Base-by-base conservation (phyloP, 208 protist species). In the Leptomonas pyrrhocoris region DNA sequence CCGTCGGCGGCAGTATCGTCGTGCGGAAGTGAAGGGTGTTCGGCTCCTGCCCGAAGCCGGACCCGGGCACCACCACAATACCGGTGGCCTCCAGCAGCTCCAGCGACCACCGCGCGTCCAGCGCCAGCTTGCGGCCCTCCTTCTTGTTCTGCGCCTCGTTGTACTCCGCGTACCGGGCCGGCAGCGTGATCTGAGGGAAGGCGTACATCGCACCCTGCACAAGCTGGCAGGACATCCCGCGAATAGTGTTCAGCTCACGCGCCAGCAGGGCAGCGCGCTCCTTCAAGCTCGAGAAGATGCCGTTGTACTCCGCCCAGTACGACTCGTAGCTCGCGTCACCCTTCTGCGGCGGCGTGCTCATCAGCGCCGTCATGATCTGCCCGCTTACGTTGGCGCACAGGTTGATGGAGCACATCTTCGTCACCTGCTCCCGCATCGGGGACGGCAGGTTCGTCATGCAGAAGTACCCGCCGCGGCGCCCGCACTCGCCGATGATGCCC, bases 21-120 rank as follows among this genome's bases (percentile, higher is more conserved):
- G 92, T 99, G 72, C 99, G 93, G 80, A 99, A 99, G 89, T 99
- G 99, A 66, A 93, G 97, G 23, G 98, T 99, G 48, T 96, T 97
- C 18, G 88, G 67, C 42, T 79, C 74, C 92, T 99, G 98, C 7
- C 94, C 92, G 73, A 99, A 99, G 16, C 98, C 98, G 53, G 85
- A 96, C 51, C 98, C 98, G 27, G 98, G 97, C 64, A 99, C 97
- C 54, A 98, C 93, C 40, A 97, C 91, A 60, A 99, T 79, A 54
- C 99, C 99, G 23, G 93, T 98, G 1, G 27, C 50, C 70, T 99
- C 96, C 27, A 99, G 83, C 61, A 99, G 80, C 73, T 93, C 56
- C 65, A 99, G 75, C 50, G 91, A 97, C 86, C 99, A 99, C 50
- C 96, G 94, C 31, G 90, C 71, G 73, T 99, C 98, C 21, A 98